phyloP scores from a whole-genome alignment of 129 eudicot genomes.

The Lactuca saligna region DNA sequence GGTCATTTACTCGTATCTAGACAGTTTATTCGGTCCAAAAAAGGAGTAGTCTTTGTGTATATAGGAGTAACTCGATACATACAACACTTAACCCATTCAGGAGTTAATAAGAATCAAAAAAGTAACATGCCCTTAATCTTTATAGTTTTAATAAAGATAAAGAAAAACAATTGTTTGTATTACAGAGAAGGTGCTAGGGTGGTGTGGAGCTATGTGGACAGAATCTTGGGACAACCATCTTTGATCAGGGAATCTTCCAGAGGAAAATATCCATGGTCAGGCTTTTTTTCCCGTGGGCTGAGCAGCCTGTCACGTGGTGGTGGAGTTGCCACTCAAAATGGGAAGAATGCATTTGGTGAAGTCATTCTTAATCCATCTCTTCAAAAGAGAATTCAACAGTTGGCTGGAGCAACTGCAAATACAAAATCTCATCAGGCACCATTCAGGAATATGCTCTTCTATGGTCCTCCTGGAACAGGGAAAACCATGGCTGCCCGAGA shows the following conservation, averaged over 20 bases:
- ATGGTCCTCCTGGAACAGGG: conserved; percentile 99
- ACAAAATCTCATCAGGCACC: conserved; percentile 97
- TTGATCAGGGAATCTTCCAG: conserved; percentile 90
- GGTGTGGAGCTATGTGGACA: conserved; percentile 94
- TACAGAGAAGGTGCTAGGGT: conserved; percentile 99
- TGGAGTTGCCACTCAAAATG: conserved; percentile 39
- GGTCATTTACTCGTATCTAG: too few species aligned
- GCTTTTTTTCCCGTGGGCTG: conserved; percentile 62
- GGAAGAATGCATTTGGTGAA: conserved; percentile 87
- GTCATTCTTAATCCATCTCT: conserved; percentile 87
- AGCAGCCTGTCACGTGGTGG: conserved; percentile 43
- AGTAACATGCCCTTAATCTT: neutral
- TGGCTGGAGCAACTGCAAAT: conserved; percentile 94
- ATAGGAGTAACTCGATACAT: too few species aligned
- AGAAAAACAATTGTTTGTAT: neutral
- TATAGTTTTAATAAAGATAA: too few species aligned
- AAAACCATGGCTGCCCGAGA: conserved; percentile 99
- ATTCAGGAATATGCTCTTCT: conserved; percentile 90
- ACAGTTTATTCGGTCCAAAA: too few species aligned
- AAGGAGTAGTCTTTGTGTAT: too few species aligned
- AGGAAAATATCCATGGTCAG: conserved; percentile 98
- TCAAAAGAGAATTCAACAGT: conserved; percentile 80
- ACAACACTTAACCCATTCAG: too few species aligned
- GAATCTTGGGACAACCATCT: conserved; percentile 98
- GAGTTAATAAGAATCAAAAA: too few species aligned